Conservation (phyloP, 2,329 filamentous ascomycete genomes). For the Sarocladium strictum region DNA sequence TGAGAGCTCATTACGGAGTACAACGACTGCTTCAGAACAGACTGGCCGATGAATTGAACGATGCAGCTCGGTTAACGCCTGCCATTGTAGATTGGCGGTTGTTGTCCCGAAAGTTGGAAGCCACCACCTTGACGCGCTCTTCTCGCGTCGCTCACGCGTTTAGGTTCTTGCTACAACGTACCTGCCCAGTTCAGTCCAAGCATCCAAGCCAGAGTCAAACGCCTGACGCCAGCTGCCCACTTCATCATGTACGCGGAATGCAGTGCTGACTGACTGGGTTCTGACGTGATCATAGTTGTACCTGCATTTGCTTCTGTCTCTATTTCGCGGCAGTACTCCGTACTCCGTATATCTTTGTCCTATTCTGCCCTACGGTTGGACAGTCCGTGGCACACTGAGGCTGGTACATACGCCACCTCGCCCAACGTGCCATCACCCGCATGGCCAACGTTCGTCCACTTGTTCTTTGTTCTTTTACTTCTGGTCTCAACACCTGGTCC, state of each 20-base stretch:
- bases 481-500: slow-evolving; percentile 2
- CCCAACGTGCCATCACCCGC: neutral
- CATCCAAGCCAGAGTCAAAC: neutral
- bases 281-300: too few species aligned
- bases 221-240: neutral
- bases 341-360: neutral
- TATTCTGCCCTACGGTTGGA: neutral
- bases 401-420: neutral
- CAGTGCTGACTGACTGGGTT: too few species aligned
- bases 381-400: neutral
- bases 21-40: too few species aligned
- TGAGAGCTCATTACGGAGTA: too few species aligned
- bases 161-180: neutral
- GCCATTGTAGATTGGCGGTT: neutral
- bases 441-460: slow-evolving; percentile 1
- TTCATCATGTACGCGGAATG: neutral
- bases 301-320: neutral
- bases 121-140: neutral
- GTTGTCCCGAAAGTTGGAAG: neutral
- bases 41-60: too few species aligned
- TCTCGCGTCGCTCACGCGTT: slow-evolving; percentile 2
- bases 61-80: neutral
- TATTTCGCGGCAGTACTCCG: neutral
- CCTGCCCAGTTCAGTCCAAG: neutral
- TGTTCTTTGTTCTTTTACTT: neutral